Conservation (phyloP, 352 stramenopile species). For the Globisporangium viniferum region DNA sequence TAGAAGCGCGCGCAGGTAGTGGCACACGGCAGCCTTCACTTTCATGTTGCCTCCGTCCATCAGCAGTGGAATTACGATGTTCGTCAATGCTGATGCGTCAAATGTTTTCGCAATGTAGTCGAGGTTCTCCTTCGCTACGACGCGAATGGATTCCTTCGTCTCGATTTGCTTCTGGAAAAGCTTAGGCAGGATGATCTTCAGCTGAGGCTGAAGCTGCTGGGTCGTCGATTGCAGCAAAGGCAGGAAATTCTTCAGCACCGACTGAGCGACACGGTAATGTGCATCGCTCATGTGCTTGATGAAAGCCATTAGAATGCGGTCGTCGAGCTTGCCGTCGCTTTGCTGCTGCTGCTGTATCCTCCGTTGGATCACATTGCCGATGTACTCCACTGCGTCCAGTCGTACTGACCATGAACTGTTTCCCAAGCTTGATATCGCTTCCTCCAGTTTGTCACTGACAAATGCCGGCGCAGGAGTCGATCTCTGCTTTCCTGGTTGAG, state of each 20-base stretch:
- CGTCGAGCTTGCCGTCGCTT: slow-evolving; percentile 45
- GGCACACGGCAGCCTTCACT: slow-evolving; percentile 61
- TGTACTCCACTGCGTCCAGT: slow-evolving; percentile 55
- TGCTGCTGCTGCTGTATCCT: slow-evolving; percentile 15
- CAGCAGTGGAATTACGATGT: slow-evolving; percentile 53
- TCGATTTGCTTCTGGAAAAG: slow-evolving; percentile 80
- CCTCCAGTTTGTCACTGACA: slow-evolving; percentile 37
- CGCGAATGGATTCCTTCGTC: slow-evolving; percentile 60
- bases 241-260: slow-evolving; percentile 57
- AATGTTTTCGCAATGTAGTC: slow-evolving; percentile 49
- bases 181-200: slow-evolving; percentile 59
- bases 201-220: slow-evolving; percentile 37
- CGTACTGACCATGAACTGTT: slow-evolving; percentile 64
- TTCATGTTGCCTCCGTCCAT: slow-evolving; percentile 81
- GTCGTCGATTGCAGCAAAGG: slow-evolving; percentile 40
- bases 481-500: slow-evolving; percentile 19
- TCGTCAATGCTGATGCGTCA: slow-evolving; percentile 44
- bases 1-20: slow-evolving; percentile 61
- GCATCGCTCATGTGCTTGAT: slow-evolving; percentile 66
- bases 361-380: slow-evolving; percentile 28
- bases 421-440: slow-evolving; percentile 45
- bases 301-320: slow-evolving; percentile 46
- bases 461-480: slow-evolving; percentile 14
- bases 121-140: slow-evolving; percentile 55
- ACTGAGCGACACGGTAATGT: slow-evolving; percentile 75